Conservation (phyloP, 805 yeast species). For the Diddensiella transvaalensis region DNA sequence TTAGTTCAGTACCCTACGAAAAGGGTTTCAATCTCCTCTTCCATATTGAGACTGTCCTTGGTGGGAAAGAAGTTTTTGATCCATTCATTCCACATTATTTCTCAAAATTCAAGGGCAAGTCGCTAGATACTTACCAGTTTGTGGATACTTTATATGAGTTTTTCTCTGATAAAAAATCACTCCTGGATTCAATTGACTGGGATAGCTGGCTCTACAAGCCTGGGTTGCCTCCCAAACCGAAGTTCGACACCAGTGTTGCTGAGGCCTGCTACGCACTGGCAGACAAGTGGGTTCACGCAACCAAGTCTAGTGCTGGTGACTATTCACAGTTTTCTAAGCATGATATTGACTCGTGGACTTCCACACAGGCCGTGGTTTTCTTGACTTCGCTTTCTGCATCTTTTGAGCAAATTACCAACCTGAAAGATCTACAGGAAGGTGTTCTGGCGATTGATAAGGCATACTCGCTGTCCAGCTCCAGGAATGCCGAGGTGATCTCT, state of each 20-base stretch:
- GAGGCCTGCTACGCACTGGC: slow-evolving; percentile 68
- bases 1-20: slow-evolving; percentile 85
- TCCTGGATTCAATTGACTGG: slow-evolving; percentile 79
- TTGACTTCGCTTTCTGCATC: slow-evolving; percentile 59
- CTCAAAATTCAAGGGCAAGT: slow-evolving; percentile 58
- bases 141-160: slow-evolving; percentile 70
- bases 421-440: slow-evolving; percentile 33
- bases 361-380: slow-evolving; percentile 78
- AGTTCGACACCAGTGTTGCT: slow-evolving; percentile 74
- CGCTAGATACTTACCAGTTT: slow-evolving; percentile 80
- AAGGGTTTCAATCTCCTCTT: slow-evolving; percentile 80
- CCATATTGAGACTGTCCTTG: slow-evolving; percentile 65
- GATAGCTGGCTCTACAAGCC: slow-evolving; percentile 74
- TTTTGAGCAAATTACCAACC: slow-evolving; percentile 36
- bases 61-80: slow-evolving; percentile 65
- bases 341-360: slow-evolving; percentile 57
- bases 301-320: slow-evolving; percentile 22
- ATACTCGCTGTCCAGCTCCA: slow-evolving; percentile 49
- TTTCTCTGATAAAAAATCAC: slow-evolving; percentile 39
- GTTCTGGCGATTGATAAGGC: slow-evolving; percentile 36
- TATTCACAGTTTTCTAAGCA: slow-evolving; percentile 37
- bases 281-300: slow-evolving; percentile 53
- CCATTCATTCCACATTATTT: slow-evolving; percentile 79
- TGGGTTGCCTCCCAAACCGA: slow-evolving; percentile 86
- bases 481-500: slow-evolving; percentile 77